Evolutionary conservation across 495 filamentous ascomycete genomes (phyloP), one percentile per base, ranked within the genome.

Genomic region (Podospora australis): DNA sequence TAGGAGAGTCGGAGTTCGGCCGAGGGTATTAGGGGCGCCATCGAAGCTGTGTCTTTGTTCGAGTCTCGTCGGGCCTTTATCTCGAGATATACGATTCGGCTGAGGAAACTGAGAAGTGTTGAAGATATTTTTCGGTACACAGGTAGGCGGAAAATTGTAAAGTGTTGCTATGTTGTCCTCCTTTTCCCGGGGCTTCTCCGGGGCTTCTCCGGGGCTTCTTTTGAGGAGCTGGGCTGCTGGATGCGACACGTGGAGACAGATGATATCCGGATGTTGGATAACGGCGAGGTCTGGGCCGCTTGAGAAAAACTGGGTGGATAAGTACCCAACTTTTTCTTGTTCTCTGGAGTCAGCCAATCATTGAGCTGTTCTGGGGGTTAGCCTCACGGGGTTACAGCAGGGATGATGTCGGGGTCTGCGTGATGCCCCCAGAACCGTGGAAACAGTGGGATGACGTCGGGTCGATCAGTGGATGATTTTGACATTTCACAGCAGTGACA

Each of bases 1-100:
- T 91, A 96, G 19, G 80, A 79, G 46, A 95, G 77, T 8, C 48
- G 45, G 8, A 57, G 22, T 21, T 60, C 56, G 49, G 55, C 45
- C 3, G 58, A 54, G 22, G 55, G 58, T 38, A 66, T 59, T 4
- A 43, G 9, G 21, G 61, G 56, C 23, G 58, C 58, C 63, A 66
- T 66, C 19, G 59, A 25, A 16, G 16, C 30, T n/a, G n/a, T n/a
- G n/a, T n/a, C n/a, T n/a, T n/a, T n/a, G n/a, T n/a, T n/a, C 11
- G 11, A 19, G 16, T 39, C 10, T 22, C 26, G 4, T 42, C 16
- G 32, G 26, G 30, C 43, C 19, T 17, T 21, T 36, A 23, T 48
- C 38, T 11, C 35, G 44, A 24, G 13, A 30, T 17, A 39, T 30
- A 13, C 26, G 6, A 6, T 13, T 30, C 26, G 26, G 26, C 13